Conservation (phyloP, 108 stramenopile species). For the Skeletonema menzelii region DNA sequence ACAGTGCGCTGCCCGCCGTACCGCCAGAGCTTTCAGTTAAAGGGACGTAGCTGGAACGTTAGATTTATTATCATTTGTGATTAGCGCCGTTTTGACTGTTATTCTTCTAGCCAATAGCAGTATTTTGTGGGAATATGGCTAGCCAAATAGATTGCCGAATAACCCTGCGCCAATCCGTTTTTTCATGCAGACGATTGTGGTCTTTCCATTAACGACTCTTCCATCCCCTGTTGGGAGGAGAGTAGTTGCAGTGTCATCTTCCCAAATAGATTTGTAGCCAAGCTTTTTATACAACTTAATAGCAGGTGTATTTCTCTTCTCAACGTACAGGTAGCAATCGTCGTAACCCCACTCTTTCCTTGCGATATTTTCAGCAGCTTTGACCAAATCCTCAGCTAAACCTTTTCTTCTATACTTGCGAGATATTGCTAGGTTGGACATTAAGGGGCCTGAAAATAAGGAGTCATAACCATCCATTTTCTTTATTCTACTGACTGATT, state of each 20-base stretch:
- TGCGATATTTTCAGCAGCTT: slow-evolving; percentile 60
- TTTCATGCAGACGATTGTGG: slow-evolving; percentile 78
- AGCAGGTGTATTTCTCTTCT: slow-evolving; percentile 69
- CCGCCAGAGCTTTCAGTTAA: not conserved
- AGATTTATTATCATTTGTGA: not conserved
- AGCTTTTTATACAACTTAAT: slow-evolving; percentile 75
- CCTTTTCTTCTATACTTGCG: slow-evolving; percentile 65
- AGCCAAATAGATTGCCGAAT: slow-evolving; percentile 24
- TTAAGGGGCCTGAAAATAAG: slow-evolving; percentile 51
- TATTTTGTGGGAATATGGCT: not conserved
- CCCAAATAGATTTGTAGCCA: slow-evolving; percentile 71
- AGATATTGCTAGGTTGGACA: slow-evolving; percentile 78
- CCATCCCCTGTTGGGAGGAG: slow-evolving; percentile 64
- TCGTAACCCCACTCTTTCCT: slow-evolving; percentile 70
- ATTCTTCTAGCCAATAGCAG: not conserved
- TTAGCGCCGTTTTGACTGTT: not conserved
- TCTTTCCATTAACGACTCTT: slow-evolving; percentile 47
- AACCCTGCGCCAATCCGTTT: slow-evolving; percentile 49
- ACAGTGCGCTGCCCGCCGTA: slow-evolving; percentile 16
- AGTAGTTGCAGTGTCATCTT: slow-evolving; percentile 67
- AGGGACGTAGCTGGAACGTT: not conserved
- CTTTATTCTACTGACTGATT: slow-evolving; percentile 26
- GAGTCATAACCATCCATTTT: slow-evolving; percentile 39
- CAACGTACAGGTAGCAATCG: slow-evolving; percentile 78
- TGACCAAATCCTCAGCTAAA: slow-evolving; percentile 70